These are phyloP conservation scores for Hypholoma fasciculare DNA, from an alignment of 768 basidiomycete genomes.

Conservation along the genomic window DNA sequence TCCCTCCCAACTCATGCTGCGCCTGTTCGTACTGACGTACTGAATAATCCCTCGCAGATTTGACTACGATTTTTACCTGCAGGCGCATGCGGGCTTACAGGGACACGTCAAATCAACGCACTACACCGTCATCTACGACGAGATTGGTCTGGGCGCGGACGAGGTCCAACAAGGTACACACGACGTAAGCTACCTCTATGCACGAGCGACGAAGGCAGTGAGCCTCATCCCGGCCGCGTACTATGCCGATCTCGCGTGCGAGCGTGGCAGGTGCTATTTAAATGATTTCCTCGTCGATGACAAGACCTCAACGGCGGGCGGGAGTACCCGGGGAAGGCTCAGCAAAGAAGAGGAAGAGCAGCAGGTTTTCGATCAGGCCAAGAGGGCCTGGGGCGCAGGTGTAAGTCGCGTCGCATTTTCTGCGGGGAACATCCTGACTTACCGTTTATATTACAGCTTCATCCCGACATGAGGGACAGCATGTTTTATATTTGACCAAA, in stretches of 20 bases:
- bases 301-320: slow-evolving; percentile 36
- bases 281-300: slow-evolving; percentile 69
- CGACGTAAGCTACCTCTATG: slow-evolving; percentile 71
- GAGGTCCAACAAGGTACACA: slow-evolving; percentile 75
- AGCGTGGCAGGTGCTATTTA: slow-evolving; percentile 74
- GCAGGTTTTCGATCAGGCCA: slow-evolving; percentile 45
- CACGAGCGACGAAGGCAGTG: slow-evolving; percentile 82
- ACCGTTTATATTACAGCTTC: slow-evolving; percentile 34
- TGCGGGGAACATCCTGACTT: not conserved
- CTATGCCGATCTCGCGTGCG: slow-evolving; percentile 82
- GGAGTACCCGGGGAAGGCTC: slow-evolving; percentile 25
- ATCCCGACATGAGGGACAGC: slow-evolving; percentile 53
- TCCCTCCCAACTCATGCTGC: not conserved
- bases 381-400: slow-evolving; percentile 52
- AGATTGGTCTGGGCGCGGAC: slow-evolving; percentile 67
- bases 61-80: slow-evolving; percentile 67
- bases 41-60: slow-evolving; percentile 38
- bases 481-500: slow-evolving; percentile 71
- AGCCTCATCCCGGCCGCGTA: slow-evolving; percentile 80
- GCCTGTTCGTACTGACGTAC: not conserved
- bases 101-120: slow-evolving; percentile 74
- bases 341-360: slow-evolving; percentile 38
- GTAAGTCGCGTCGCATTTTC: slow-evolving; percentile 29
- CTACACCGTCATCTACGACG: slow-evolving; percentile 80
- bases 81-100: slow-evolving; percentile 76